Evolutionary conservation across 257 asterid genomes (phyloP).

Genomic region (Plantago ovata): DNA sequence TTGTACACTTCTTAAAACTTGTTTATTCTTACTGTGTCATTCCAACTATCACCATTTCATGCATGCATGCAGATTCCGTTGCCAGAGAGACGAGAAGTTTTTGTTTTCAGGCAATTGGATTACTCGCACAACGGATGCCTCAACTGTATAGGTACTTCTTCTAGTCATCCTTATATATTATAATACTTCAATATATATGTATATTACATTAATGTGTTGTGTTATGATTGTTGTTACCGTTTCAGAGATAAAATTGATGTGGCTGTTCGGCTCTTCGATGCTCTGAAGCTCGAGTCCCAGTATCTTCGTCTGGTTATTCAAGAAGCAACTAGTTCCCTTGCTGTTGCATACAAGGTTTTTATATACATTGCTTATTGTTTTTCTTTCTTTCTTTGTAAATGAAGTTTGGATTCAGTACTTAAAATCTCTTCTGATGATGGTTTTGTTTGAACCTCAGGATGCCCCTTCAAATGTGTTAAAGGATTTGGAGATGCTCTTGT

Average conservation of each 20-base stretch:
- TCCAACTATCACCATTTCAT: slow-evolving; percentile 22
- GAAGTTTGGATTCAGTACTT: slow-evolving; percentile 22
- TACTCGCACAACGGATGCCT: slow-evolving; percentile 96
- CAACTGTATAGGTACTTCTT: slow-evolving; percentile 74
- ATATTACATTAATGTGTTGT: neutral
- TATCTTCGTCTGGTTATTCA: slow-evolving; percentile 80
- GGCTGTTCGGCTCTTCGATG: slow-evolving; percentile 85
- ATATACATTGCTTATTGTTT: neutral
- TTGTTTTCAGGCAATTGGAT: slow-evolving; percentile 91
- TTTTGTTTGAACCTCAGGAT: slow-evolving; percentile 48
- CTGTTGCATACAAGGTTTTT: slow-evolving; percentile 85
- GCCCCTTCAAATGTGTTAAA: slow-evolving; percentile 68
- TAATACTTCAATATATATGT: slow-evolving; percentile 13
- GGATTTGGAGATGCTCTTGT: slow-evolving; percentile 74
- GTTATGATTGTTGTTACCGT: slow-evolving; percentile 19
- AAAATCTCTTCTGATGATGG: slow-evolving; percentile 27
- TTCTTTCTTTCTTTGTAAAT: slow-evolving; percentile 14
- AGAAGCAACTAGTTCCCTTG: slow-evolving; percentile 89
- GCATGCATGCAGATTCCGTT: slow-evolving; percentile 57
- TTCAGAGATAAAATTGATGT: slow-evolving; percentile 76
- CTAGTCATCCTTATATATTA: slow-evolving; percentile 11
- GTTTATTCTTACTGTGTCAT: slow-evolving; percentile 18
- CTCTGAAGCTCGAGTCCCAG: slow-evolving; percentile 73
- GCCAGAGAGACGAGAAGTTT: slow-evolving; percentile 78
- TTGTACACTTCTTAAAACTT: slow-evolving; percentile 27